These are phyloP conservation scores for Dovyalis caffra DNA, from an alignment of 345 rosid genomes.

Conservation along the genomic window DNA sequence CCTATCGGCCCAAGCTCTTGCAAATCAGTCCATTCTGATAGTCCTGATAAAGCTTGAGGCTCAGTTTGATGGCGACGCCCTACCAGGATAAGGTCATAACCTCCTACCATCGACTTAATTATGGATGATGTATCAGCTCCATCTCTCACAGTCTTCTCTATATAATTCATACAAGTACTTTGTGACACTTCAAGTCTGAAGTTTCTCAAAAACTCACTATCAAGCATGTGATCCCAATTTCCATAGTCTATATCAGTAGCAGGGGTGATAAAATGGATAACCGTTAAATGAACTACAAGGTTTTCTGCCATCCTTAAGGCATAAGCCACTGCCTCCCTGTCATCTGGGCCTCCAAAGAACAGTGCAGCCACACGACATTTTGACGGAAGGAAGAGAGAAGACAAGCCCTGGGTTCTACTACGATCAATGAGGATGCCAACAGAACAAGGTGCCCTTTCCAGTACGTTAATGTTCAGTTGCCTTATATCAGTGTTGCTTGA, in stretches of 20 bases:
- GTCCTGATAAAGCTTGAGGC: conserved; percentile 9
- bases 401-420: conserved; percentile 2
- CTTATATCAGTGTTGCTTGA: conserved; percentile 6
- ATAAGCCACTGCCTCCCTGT: conserved; percentile 32
- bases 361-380: conserved; percentile 4
- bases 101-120: neutral
- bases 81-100: conserved; percentile 23
- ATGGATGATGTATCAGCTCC: conserved; percentile 21
- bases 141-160: conserved; percentile 20
- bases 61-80: conserved; percentile 19
- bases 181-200: conserved; percentile 1
- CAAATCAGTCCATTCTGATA: conserved; percentile 26
- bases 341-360: conserved; percentile 26
- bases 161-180: neutral
- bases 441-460: conserved; percentile 27
- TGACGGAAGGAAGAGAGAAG: conserved; percentile 13
- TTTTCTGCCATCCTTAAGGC: conserved; percentile 25
- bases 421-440: conserved; percentile 28
- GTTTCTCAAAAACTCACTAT: conserved; percentile 4
- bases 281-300: conserved; percentile 17
- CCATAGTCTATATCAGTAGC: neutral
- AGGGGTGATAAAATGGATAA: neutral
- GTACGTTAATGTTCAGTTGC: conserved; percentile 18
- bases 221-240: conserved; percentile 17
- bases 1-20: conserved; percentile 32